Evolutionary conservation across 306 rosid genomes (phyloP), one percentile per base, ranked within the genome.

Genomic region (Rubus idaeus): DNA sequence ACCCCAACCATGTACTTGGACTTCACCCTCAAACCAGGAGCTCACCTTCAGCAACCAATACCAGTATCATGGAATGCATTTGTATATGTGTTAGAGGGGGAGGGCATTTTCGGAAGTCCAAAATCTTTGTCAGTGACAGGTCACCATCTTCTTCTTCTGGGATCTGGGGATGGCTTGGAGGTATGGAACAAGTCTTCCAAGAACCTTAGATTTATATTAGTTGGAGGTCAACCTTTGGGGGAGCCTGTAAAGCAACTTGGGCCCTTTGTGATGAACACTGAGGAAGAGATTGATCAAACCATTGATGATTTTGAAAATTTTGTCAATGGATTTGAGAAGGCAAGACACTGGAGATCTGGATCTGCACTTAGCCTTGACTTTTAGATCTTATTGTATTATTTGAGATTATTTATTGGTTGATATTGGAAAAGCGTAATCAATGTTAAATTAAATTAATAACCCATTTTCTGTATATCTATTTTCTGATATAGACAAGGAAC

Each of bases 241-340:
- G 97, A 95, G 77, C 91, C 97, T 10, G 60, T 95, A 23, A 89
- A 70, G 21, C 99, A 95, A 78, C 85, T 83, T 78, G 99, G 99
- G 45, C 96, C 99, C n/a, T 90, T 95, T 85, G 99, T 95, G 86
- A 95, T 95, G 99, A 95, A 95, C 84, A 92, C 92, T 26, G 87
- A 92, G 61, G 90, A 92, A 68, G 97, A 92, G 80, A 89, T 95
- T 79, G 92, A 92, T 21, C 96, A 92, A 66, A 91, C 99, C 18
- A 77, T 95, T 77, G 93, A 88, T 80, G 99, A 95, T 56, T 95
- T 88, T 77, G 99, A 95, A 46, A 95, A 91, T 61, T 92, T 50
- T 60, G 77, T 77, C 40, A 95, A 95, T 53, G 99, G 99, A 37
- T 95, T 95, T 86, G 99, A 92, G 89, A 95, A 92, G 70, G 99